Evolutionary conservation across 768 basidiomycete genomes (phyloP).

Genomic region (Termitomyces sp.): DNA sequence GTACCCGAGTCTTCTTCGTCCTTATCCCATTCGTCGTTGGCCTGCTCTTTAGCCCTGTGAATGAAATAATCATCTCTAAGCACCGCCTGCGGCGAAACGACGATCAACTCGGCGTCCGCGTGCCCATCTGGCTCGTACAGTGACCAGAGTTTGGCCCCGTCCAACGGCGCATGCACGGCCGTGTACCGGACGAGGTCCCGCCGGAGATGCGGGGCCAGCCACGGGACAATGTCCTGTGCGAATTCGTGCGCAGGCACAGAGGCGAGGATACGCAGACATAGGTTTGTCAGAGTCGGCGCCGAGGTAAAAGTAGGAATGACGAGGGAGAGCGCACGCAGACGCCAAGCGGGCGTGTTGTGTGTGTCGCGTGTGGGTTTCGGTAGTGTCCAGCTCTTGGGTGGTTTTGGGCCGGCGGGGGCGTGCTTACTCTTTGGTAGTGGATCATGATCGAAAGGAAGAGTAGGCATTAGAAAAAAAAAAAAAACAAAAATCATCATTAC

Average conservation of each 20-base stretch:
- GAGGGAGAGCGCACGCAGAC: constrained; percentile 52
- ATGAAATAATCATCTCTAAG: constrained; percentile 43
- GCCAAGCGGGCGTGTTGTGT: constrained; percentile 39
- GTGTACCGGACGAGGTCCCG: constrained; percentile 55
- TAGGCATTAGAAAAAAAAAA: too few relatives aligned
- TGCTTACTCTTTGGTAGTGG: constrained; percentile 2
- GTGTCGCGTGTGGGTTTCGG: constrained; percentile 24
- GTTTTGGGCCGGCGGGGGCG: constrained; percentile 41
- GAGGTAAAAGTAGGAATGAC: constrained; percentile 32
- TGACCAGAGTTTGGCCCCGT: constrained; percentile 42
- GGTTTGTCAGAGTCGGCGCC: constrained; percentile 44
- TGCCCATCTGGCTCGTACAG: constrained; percentile 49
- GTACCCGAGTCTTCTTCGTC: constrained; percentile 31
- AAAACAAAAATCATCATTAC: constrained; percentile 1
- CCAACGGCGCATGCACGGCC: constrained; percentile 55
- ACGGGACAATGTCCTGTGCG: constrained; percentile 39
- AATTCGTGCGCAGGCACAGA: constrained; percentile 37
- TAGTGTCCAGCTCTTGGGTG: constrained; percentile 61
- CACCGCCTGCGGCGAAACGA: constrained; percentile 52
- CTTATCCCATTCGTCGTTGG: constrained; percentile 38
- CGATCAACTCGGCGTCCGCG: constrained; percentile 58
- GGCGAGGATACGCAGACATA: constrained; percentile 55
- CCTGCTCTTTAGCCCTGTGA: neutral
- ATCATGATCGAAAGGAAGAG: constrained; percentile 5
- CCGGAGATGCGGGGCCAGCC: constrained; percentile 56